Conservation (phyloP, 768 basidiomycete species). For the Naganishia antarctica region DNA sequence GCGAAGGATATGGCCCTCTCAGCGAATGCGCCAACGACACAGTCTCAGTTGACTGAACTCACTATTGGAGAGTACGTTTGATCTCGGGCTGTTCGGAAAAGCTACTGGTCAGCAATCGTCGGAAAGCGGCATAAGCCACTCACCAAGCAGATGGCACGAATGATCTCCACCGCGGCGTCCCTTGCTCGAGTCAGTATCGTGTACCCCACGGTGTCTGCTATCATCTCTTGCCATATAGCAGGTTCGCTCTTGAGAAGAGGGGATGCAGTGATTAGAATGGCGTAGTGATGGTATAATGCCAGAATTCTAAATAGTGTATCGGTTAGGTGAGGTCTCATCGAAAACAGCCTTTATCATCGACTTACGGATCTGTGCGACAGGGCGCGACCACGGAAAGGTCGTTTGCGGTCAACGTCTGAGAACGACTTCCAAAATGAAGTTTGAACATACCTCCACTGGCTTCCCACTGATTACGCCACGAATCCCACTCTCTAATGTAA, state of each 20-base stretch:
- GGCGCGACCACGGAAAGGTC: not conserved
- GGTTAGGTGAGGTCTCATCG: not conserved
- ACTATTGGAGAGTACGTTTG: conserved; percentile 44
- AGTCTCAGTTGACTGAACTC: conserved; percentile 14
- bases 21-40: not conserved
- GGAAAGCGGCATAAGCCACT: conserved; percentile 7
- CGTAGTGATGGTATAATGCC: conserved; percentile 42
- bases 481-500: conserved; percentile 19
- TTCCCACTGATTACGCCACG: conserved; percentile 26
- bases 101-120: too few species aligned
- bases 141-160: conserved; percentile 45
- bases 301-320: conserved; percentile 34
- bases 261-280: conserved; percentile 39
- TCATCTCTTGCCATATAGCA: conserved; percentile 40
- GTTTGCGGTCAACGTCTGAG: too few species aligned
- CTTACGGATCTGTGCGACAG: conserved; percentile 39
- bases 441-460: conserved; percentile 15
- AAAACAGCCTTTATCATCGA: not conserved
- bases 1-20: not conserved
- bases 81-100: conserved; percentile 38
- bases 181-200: conserved; percentile 39
- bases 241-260: conserved; percentile 34
- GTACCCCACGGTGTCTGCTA: conserved; percentile 37
- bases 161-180: conserved; percentile 45
- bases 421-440: not conserved